Percentiles rank a stretch among this genome's conserved stretches.
These are phyloP conservation scores for Agrocybe pediades DNA, from an alignment of 768 basidiomycete species.

Conservation along the genomic window DNA sequence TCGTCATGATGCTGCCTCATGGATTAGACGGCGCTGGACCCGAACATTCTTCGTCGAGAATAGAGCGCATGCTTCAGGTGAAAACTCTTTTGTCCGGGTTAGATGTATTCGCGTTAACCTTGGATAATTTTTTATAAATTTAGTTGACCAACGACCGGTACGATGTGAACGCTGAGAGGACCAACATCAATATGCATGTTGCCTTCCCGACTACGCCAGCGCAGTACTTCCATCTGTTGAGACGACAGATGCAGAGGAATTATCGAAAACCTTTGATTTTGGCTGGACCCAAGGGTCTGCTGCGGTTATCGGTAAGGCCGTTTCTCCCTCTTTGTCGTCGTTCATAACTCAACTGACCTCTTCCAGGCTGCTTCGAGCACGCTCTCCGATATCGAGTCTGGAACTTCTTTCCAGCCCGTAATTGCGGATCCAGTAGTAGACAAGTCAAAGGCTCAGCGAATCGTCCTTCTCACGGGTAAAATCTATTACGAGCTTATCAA, in stretches of 20 bases:
- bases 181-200: slow-evolving; percentile 83
- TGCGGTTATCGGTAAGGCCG: slow-evolving; percentile 67
- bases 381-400: slow-evolving; percentile 59
- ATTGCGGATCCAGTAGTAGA: slow-evolving; percentile 51
- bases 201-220: slow-evolving; percentile 87
- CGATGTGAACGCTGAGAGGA: slow-evolving; percentile 28
- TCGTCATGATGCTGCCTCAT: slow-evolving; percentile 85
- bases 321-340: background rate
- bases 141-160: slow-evolving; percentile 81
- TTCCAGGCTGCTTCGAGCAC: slow-evolving; percentile 72
- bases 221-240: slow-evolving; percentile 92
- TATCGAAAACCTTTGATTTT: slow-evolving; percentile 87
- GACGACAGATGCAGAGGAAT: slow-evolving; percentile 82
- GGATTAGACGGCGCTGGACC: slow-evolving; percentile 93
- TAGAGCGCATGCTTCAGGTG: slow-evolving; percentile 94
- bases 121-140: background rate
- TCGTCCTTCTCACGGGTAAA: slow-evolving; percentile 83
- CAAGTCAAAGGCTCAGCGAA: slow-evolving; percentile 47
- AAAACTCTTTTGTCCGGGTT: slow-evolving; percentile 3
- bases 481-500: slow-evolving; percentile 86
- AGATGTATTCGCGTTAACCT: background rate
- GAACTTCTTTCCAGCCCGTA: slow-evolving; percentile 69
- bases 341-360: background rate
- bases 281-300: slow-evolving; percentile 81
- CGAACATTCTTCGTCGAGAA: slow-evolving; percentile 86